Conservation (phyloP, 495 filamentous ascomycete genomes). For the Extremus antarcticus region DNA sequence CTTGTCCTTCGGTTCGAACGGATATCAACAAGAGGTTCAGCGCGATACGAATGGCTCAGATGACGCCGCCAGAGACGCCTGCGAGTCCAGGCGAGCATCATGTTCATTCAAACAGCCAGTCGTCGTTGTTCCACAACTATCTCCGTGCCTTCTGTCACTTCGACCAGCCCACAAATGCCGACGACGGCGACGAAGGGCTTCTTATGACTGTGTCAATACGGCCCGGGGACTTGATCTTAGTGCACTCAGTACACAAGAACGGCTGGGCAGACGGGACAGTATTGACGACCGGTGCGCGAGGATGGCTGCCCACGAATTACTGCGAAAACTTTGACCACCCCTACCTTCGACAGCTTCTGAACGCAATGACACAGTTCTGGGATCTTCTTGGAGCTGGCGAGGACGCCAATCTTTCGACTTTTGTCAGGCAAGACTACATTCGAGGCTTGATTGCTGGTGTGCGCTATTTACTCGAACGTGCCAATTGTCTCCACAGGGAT, state of each 20-base stretch:
- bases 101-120: background rate
- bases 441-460: conserved; percentile 89
- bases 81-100: conserved; percentile 3
- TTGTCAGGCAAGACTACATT: conserved; percentile 81
- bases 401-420: conserved; percentile 52
- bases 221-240: conserved; percentile 81
- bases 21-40: background rate
- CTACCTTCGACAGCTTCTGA: conserved; percentile 72
- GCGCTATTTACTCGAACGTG: conserved; percentile 75
- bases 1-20: background rate
- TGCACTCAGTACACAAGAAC: conserved; percentile 96
- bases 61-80: conserved; percentile 21
- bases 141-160: conserved; percentile 94
- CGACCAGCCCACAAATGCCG: conserved; percentile 62
- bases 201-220: conserved; percentile 71
- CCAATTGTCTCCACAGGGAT: conserved; percentile 77
- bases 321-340: conserved; percentile 88
- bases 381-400: conserved; percentile 68
- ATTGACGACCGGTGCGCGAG: conserved; percentile 72
- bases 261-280: conserved; percentile 99
- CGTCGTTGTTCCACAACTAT: conserved; percentile 76
- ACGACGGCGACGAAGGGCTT: conserved; percentile 49
- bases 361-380: conserved; percentile 84
- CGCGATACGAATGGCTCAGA: background rate
- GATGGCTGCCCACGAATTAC: conserved; percentile 98